phyloP scores from a whole-genome alignment of 306 rosid genomes.

The Parietaria judaica region DNA sequence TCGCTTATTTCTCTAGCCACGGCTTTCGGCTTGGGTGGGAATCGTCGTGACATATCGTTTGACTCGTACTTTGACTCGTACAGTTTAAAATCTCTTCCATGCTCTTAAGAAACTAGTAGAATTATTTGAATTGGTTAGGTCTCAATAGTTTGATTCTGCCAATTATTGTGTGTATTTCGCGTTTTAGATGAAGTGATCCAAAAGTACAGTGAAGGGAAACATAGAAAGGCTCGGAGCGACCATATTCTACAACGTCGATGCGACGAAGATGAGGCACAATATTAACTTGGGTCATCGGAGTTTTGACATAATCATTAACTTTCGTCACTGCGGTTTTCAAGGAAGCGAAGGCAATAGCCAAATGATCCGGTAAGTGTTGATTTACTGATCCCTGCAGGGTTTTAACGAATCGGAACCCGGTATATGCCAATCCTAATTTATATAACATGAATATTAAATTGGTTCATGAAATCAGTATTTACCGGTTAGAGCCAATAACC shows the following conservation, averaged over 20 bases:
- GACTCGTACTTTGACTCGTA: conserved; percentile 24
- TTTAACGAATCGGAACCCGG: no score
- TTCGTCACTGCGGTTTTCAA: conserved; percentile 55
- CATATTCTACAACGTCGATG: conserved; percentile 41
- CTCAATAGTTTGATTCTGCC: conserved; percentile 1
- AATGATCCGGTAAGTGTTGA: conserved; percentile 44
- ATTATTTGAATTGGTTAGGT: no score
- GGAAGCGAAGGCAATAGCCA: conserved; percentile 16
- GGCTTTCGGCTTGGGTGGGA: conserved; percentile 35
- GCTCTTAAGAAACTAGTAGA: no score
- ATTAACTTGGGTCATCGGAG: conserved; percentile 23
- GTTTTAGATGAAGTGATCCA: conserved; percentile 35
- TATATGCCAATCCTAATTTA: no score
- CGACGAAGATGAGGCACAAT: conserved; percentile 35
- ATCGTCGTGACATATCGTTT: conserved; percentile 34
- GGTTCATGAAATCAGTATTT: no score
- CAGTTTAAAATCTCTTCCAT: no score
- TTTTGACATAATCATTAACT: conserved; percentile 52
- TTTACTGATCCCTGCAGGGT: no score
- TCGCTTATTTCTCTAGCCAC: conserved; percentile 30
- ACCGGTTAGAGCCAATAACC: no score
- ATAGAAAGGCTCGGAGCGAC: conserved; percentile 36
- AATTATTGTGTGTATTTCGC: no score
- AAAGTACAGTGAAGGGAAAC: conserved; percentile 41
- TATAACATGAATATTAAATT: no score